Evolutionary conservation across 371 early-diverging fungal genomes (phyloP).

Genomic region (Basidiobolus heterosporus): DNA sequence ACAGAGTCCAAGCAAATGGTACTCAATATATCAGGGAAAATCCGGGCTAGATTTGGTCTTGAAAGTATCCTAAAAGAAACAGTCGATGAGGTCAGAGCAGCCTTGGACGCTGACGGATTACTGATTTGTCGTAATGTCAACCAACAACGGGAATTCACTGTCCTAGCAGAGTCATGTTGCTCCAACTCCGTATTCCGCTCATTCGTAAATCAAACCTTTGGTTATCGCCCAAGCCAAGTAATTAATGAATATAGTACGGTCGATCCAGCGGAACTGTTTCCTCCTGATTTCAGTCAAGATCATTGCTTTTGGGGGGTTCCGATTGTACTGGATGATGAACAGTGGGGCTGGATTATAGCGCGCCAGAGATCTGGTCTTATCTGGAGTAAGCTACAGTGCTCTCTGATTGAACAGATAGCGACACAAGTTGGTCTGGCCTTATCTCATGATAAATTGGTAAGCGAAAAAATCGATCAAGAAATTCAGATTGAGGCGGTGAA

Average conservation of each 20-base stretch:
- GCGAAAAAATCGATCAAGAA: slow-evolving; percentile 15
- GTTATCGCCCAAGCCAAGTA: neutral
- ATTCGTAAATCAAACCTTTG: neutral
- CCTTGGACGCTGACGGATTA: slow-evolving; percentile 20
- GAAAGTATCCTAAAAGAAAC: slow-evolving; percentile 13
- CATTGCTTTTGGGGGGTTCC: neutral
- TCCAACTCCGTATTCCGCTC: neutral
- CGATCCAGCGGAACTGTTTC: neutral
- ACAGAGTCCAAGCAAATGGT: slow-evolving; percentile 17
- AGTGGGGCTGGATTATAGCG: slow-evolving; percentile 6
- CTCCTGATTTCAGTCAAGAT: neutral
- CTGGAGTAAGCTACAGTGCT: slow-evolving; percentile 14
- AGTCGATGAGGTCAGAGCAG: slow-evolving; percentile 12
- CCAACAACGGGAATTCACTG: neutral
- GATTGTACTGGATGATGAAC: neutral
- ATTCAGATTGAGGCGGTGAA: slow-evolving; percentile 20
- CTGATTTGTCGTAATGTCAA: slow-evolving; percentile 8
- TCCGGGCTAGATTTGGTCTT: slow-evolving; percentile 13
- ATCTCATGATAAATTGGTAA: slow-evolving; percentile 14
- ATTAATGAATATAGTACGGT: neutral
- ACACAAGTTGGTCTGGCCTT: slow-evolving; percentile 19
- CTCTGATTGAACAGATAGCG: slow-evolving; percentile 17
- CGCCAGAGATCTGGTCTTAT: slow-evolving; percentile 1
- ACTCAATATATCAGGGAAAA: slow-evolving; percentile 15
- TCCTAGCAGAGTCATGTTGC: neutral